Base-by-base conservation (phyloP, 2,329 filamentous ascomycete genomes). In the Annulohypoxylon truncatum region DNA sequence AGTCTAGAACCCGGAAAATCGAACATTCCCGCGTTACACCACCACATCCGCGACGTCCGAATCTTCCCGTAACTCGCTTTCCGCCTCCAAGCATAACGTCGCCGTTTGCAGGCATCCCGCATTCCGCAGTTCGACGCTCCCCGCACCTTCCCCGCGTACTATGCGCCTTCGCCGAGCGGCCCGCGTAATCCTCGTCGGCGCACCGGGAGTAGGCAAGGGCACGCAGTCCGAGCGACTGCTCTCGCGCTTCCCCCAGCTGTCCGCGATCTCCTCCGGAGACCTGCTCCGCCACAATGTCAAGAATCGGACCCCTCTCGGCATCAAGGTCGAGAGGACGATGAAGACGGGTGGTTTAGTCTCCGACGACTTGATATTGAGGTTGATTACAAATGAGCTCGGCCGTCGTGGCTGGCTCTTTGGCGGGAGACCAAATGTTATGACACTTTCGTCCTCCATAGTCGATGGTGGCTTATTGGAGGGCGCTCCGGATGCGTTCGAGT, bases 161-260 rank as follows among this genome's bases (percentile, higher is more conserved):
- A 90, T 90, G 88, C 85, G 88, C 81, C 87, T 96, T 76, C 87
- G 85, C 71, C 90, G 86, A 81, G 95, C 96, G 62, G 96, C 96
- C 58, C 92, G 96, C 68, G 90, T 98, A 69, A 98, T 99, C 77
- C 89, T 99, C 72, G 89, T 99, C 74, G 96, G 96, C 73, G 94
- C 95, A 55, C 96, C 96, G n/a, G 94, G 94, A 63, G 96, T 97
- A 61, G 96, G 96, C 68, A 99, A 99, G 80, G 96, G 95, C 68
- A 99, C 96, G 2, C 96, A 99, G 82, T 93, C 93, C 54, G 92
- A 97, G 79, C 89, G 96, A 67, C 84, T 99, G 68, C 89, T 98
- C 72, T 84, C 90, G 72, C 89, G 92, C 71, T 99, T 96, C 77
- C 93, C 94, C 2, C 92, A 97, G 76, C 84, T 99, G 48, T 91